Evolutionary conservation across 257 asterid species (phyloP).

Genomic region (Rhazya stricta): DNA sequence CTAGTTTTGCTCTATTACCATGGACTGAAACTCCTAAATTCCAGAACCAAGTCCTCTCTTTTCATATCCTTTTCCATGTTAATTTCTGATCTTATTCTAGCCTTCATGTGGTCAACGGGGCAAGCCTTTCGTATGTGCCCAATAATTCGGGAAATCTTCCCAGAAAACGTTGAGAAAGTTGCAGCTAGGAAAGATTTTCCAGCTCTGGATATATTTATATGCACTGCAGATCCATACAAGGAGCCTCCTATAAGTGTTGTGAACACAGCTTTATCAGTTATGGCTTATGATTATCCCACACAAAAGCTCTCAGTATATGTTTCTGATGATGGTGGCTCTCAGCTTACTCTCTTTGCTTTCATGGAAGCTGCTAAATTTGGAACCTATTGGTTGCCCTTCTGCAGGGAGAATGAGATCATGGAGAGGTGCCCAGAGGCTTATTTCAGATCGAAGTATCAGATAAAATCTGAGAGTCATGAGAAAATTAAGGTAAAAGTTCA

Average conservation of each 20-base stretch:
- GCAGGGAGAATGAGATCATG: slow-evolving; percentile 41
- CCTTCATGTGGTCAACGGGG: slow-evolving; percentile 57
- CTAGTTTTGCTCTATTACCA: slow-evolving; percentile 47
- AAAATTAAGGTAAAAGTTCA: slow-evolving; percentile 45
- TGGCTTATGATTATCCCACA: slow-evolving; percentile 69
- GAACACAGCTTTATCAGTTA: slow-evolving; percentile 68
- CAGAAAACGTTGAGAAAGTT: slow-evolving; percentile 26
- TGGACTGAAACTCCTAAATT: slow-evolving; percentile 26
- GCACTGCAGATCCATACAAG: slow-evolving; percentile 77
- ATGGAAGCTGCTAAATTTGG: slow-evolving; percentile 77
- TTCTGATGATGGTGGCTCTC: slow-evolving; percentile 79
- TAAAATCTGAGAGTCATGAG: slow-evolving; percentile 10
- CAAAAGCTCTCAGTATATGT: slow-evolving; percentile 60
- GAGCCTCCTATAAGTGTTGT: slow-evolving; percentile 64
- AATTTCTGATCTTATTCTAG: slow-evolving; percentile 42
- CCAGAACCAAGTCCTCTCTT: slow-evolving; percentile 26
- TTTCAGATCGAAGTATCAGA: slow-evolving; percentile 32
- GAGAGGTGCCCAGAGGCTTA: slow-evolving; percentile 59
- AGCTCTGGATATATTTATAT: slow-evolving; percentile 55
- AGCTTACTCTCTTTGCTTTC: slow-evolving; percentile 63
- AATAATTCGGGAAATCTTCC: slow-evolving; percentile 35
- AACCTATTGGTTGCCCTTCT: slow-evolving; percentile 60
- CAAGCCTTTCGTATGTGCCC: slow-evolving; percentile 69
- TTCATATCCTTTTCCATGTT: slow-evolving; percentile 34
- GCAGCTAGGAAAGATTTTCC: slow-evolving; percentile 36